Evolutionary conservation across 805 yeast species (phyloP).

Genomic region (Yarrowia divulgata): DNA sequence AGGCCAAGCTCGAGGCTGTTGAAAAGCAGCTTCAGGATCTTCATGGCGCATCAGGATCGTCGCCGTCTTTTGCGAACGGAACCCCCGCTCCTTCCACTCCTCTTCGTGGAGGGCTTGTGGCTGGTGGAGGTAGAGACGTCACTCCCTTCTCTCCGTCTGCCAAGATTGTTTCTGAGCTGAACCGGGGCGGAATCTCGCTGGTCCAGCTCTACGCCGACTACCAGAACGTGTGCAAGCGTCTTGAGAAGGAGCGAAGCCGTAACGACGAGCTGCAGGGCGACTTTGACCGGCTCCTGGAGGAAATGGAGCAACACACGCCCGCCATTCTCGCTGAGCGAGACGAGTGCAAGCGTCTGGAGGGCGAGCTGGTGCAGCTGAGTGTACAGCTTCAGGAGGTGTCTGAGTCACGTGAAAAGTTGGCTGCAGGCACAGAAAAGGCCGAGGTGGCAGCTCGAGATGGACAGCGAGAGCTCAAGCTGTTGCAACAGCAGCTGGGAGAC

Average conservation of each 20-base stretch:
- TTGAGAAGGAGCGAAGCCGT: slow-evolving; percentile 72
- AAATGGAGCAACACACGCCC: slow-evolving; percentile 81
- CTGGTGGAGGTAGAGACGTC: slow-evolving; percentile 41
- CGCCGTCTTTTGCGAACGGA: slow-evolving; percentile 45
- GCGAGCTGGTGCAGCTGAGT: slow-evolving; percentile 62
- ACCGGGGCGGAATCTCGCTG: slow-evolving; percentile 62
- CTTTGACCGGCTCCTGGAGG: slow-evolving; percentile 72
- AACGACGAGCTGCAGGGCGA: slow-evolving; percentile 74
- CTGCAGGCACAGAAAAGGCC: slow-evolving; percentile 47
- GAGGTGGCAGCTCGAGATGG: slow-evolving; percentile 53
- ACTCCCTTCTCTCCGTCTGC: slow-evolving; percentile 62
- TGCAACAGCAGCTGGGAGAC: slow-evolving; percentile 69
- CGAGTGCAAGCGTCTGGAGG: slow-evolving; percentile 63
- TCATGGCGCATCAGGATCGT: slow-evolving; percentile 27
- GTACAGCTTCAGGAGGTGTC: slow-evolving; percentile 56
- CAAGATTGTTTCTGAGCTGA: slow-evolving; percentile 58
- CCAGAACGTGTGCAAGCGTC: slow-evolving; percentile 67
- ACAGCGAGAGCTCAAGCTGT: slow-evolving; percentile 56
- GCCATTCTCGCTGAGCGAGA: slow-evolving; percentile 70
- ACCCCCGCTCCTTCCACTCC: slow-evolving; percentile 38
- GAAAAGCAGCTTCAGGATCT: slow-evolving; percentile 50
- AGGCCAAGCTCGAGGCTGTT: slow-evolving; percentile 55
- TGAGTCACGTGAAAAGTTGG: slow-evolving; percentile 52
- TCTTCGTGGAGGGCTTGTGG: slow-evolving; percentile 42
- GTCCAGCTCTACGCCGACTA: slow-evolving; percentile 72